Base-by-base conservation (phyloP, 306 rosid species). In the Canavalia ensiformis region DNA sequence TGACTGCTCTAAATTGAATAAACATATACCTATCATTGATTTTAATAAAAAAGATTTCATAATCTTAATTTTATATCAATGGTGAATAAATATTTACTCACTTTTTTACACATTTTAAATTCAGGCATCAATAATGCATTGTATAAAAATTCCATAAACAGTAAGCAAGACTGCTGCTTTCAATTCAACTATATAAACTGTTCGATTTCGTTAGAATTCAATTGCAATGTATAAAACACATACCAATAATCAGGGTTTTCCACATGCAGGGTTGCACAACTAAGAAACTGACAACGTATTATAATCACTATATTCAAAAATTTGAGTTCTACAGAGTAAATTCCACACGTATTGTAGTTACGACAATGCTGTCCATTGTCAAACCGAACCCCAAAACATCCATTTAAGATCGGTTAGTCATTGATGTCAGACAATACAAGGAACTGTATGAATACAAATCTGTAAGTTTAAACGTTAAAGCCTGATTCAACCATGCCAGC, bases 261-360 rank as follows among this genome's bases (percentile, higher is more conserved):
- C 31, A 44, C 0, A 44, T 1, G 30, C 50, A 10, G 28, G 33
- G 37, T 44, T 63, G 62, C 67, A 72, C 60, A 42, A 39, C 37
- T 28, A 34, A 64, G 50, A 78, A 84, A 46, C 29, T 65, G 10
- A 72, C 68, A 33, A 54, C 18, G 73, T 54, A 72, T 18, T 30
- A 45, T 7, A 66, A 33, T 78, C 79, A 64, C 79, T 73, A 45
- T 74, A 72, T 47, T 79, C 74, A 2, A 74, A 74, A 81, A 81
- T 46, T 55, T 67, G 39, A 54, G 52, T 35, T 54, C 50, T 81
- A 74, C 74, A 44, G 7, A 10, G 79, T 3, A 12, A 30, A 64
- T 25, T 59, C 31, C 81, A 50, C 66, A 51, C 12, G 5, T n/a
- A 55, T 28, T 41, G 28, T 62, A 35, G 46, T 31, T 62, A 72